Evolutionary conservation across 495 filamentous ascomycete species (phyloP), one percentile per base, ranked within the genome.

Genomic region (Extremus antarcticus): DNA sequence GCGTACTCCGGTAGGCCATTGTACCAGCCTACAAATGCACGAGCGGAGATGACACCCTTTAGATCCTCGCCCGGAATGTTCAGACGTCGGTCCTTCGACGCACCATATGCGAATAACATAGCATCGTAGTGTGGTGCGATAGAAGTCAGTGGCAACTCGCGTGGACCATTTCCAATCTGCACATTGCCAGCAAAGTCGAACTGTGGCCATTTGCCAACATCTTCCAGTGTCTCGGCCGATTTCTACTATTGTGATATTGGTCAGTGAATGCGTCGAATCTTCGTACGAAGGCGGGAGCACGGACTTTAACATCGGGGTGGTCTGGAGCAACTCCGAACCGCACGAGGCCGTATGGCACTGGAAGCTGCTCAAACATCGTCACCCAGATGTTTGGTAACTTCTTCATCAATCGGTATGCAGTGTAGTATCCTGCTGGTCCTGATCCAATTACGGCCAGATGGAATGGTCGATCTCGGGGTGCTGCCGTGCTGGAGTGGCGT

Each of bases 11-110:
- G 94, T 0, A 95, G 76, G 17, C 94, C 90, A 65, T 97, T 97
- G 70, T 98, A 98, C 92, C 92, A 98, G 16, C 91, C 92, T 4
- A 98, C 94, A 68, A 97, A 98, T 48, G 88, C 86, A 7, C 92
- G 79, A 2, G 92, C 92, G 16, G 90, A 95, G 70, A 88, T 84
- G 35, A 98, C 82, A 40, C 88, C 87, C 11, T 73, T 72, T 32
- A 87, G 60, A 15, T 82, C 72, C 63, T 98, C 92, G n/a, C 90
- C 88, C 0, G 85, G 82, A 41, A 98, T 87, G 0, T 78, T 81
- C 0, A 98, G 74, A 11, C 73, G 78, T 54, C 82, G 79, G 68
- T 98, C 92, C 65, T 86, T 77, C 1, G 87, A 83, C 0, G 94
- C 90, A 20, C 92, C 92, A 61, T 96, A 97, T 16, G 92, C 83